Conservation (phyloP, 2,329 filamentous ascomycete species). For the Alternaria tenuissima region DNA sequence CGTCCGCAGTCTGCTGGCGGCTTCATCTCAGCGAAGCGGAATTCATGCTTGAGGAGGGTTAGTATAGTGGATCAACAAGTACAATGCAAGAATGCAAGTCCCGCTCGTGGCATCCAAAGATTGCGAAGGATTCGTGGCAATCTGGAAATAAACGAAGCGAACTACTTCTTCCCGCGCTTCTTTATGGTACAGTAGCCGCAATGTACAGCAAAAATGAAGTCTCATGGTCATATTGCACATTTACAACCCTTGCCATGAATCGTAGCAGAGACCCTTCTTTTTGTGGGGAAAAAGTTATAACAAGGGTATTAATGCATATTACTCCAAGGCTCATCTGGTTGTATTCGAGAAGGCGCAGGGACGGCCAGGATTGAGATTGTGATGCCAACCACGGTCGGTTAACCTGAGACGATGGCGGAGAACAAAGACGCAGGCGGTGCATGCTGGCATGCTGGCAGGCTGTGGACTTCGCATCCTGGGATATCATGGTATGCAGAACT, state of each 20-base stretch:
- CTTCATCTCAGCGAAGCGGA: constrained; percentile 18
- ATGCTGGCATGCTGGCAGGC: constrained; percentile 14
- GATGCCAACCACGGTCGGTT: constrained; percentile 5
- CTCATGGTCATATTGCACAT: background rate
- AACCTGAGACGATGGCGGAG: constrained; percentile 37
- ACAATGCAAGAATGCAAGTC: constrained; percentile 2
- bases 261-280: constrained; percentile 14
- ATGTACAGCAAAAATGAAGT: constrained; percentile 2
- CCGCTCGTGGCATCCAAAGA: constrained; percentile 11
- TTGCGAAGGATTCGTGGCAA: constrained; percentile 4
- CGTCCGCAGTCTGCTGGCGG: constrained; percentile 10
- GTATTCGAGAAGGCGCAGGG: constrained; percentile 25
- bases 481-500: constrained; percentile 17
- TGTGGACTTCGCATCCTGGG: constrained; percentile 22
- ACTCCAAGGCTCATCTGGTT: constrained; percentile 20
- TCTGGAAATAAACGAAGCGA: constrained; percentile 1
- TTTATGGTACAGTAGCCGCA: background rate
- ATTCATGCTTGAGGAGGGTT: constrained; percentile 18
- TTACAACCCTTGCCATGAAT: background rate
- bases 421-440: constrained; percentile 3
- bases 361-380: constrained; percentile 14
- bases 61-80: constrained; percentile 16
- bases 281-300: background rate
- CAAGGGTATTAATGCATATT: constrained; percentile 12
- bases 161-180: background rate